Evolutionary conservation across 2,329 filamentous ascomycete species (phyloP).

Genomic region (Aspergillus sp.): DNA sequence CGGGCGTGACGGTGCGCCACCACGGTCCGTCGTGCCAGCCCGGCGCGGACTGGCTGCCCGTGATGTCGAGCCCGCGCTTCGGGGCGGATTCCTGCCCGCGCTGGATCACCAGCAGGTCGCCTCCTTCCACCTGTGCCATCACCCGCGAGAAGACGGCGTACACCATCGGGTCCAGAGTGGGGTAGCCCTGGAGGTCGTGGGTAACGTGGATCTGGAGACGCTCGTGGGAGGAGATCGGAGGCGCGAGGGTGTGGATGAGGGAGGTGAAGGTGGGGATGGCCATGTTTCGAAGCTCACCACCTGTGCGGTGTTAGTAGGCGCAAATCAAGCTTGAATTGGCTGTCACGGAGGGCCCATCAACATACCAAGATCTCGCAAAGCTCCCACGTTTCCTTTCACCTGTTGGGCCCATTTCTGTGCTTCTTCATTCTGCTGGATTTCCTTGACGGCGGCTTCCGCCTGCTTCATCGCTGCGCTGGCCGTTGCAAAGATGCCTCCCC

Average conservation of each 20-base stretch:
- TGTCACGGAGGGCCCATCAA: too few relatives aligned
- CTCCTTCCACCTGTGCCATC: conserved; percentile 98
- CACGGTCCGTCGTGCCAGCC: conserved; percentile 92
- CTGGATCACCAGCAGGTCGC: conserved; percentile 90
- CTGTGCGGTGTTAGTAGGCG: conserved; percentile 46
- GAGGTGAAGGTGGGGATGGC: conserved; percentile 93
- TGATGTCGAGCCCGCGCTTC: conserved; percentile 56
- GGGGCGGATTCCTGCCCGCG: conserved; percentile 81
- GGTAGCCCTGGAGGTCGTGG: conserved; percentile 92
- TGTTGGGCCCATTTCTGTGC: conserved; percentile 95
- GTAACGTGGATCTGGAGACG: conserved; percentile 96
- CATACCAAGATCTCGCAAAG: conserved; percentile 70
- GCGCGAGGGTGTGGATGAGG: conserved; percentile 90
- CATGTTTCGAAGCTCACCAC: conserved; percentile 79
- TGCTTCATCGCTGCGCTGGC: conserved; percentile 75
- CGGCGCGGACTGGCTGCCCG: conserved; percentile 39
- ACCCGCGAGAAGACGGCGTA: conserved; percentile 89
- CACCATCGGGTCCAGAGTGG: conserved; percentile 87
- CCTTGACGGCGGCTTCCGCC: conserved; percentile 87
- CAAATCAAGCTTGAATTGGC: too few relatives aligned
- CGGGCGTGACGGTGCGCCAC: conserved; percentile 68
- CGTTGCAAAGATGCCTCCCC: conserved; percentile 80
- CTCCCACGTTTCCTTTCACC: conserved; percentile 82
- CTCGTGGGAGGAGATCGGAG: conserved; percentile 95
- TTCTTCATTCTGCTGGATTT: conserved; percentile 95